These are phyloP conservation scores for Penstemon davidsonii DNA, from an alignment of 257 asterid genomes.

Conservation along the genomic window DNA sequence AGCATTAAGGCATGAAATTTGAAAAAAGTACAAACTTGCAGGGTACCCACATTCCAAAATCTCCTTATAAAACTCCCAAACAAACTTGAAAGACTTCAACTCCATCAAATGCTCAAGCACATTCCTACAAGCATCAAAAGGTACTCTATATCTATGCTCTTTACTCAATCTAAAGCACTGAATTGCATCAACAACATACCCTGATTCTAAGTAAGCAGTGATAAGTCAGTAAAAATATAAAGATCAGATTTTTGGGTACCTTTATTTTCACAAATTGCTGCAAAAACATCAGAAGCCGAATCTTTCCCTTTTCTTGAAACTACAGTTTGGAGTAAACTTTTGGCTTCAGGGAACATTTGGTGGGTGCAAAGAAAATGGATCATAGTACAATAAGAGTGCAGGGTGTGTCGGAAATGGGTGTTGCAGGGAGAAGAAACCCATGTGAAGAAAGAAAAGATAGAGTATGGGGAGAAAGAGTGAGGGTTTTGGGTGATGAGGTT, in stretches of 20 bases:
- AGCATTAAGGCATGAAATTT: no score
- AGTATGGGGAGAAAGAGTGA: slow-evolving; percentile 52
- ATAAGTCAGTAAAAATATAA: slow-evolving; percentile 53
- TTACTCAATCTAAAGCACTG: slow-evolving; percentile 60
- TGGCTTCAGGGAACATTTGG: slow-evolving; percentile 54
- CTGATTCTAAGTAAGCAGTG: slow-evolving; percentile 57
- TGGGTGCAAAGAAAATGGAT: slow-evolving; percentile 75
- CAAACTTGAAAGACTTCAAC: slow-evolving; percentile 40
- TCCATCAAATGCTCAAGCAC: slow-evolving; percentile 73
- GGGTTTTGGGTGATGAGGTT: slow-evolving; percentile 72
- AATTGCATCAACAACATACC: slow-evolving; percentile 66
- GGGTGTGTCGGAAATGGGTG: slow-evolving; percentile 69
- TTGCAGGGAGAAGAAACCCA: slow-evolving; percentile 63
- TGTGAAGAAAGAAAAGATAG: slow-evolving; percentile 68
- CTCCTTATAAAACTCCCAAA: slow-evolving; percentile 75
- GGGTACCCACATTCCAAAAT: slow-evolving; percentile 74
- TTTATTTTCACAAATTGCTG: slow-evolving; percentile 52
- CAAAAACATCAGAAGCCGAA: slow-evolving; percentile 66
- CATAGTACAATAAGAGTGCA: slow-evolving; percentile 77
- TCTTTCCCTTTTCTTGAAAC: slow-evolving; percentile 83
- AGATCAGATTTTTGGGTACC: slow-evolving; percentile 60
- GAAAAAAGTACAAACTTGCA: slow-evolving; percentile 73
- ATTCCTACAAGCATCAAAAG: slow-evolving; percentile 59
- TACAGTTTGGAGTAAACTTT: slow-evolving; percentile 44
- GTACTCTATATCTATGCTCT: slow-evolving; percentile 41